Evolutionary conservation across 2,329 filamentous ascomycete genomes (phyloP), one percentile per base, ranked within the genome.

Genomic region (Aspergillus neotritici): DNA sequence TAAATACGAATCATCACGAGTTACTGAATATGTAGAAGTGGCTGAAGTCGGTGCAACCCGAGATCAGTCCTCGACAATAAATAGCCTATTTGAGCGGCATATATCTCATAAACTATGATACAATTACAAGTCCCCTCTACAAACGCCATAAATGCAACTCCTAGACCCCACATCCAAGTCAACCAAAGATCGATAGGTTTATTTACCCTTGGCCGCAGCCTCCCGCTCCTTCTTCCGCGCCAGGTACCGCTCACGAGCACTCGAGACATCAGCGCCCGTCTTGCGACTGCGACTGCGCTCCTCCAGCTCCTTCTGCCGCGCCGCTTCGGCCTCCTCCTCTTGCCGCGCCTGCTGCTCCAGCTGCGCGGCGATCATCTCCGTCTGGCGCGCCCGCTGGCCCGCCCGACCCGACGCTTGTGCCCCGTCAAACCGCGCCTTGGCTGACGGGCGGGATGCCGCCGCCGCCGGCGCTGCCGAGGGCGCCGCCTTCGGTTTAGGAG

Each of bases 211-310:
- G 10, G 53, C 55, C 29, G 60, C 60, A n/a, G 62, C 62, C 41
- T 68, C 68, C 46, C 64, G 60, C 48, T 81, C 78, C 48, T 65
- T 72, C 67, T 82, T 82, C 50, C 79, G 66, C 40, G 78, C 76
- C 54, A 83, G 58, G 56, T 80, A 83, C 34, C 80, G 68, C 58
- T 82, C 80, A 53, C 74, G 77, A 3, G 80, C 80, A 56, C 78
- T 78, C 47, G 70, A 73, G 31, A 83, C 77, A 44, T 82, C 79
- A 10, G 57, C 62, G 25, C 72, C 69, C 1, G 77, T 79, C 67
- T 82, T 81, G 49, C 69, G 72, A 43, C 74, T 80, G 67, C 80
- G 80, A 29, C 64, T 74, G 36, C 74, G 73, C 50, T 77, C 76
- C 38, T 76, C 76, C 40, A 79, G 50, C 49, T 74, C 73, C 44